Conservation (phyloP, 192 early-diverging fungal species). For the Linnemannia schmuckeri region DNA sequence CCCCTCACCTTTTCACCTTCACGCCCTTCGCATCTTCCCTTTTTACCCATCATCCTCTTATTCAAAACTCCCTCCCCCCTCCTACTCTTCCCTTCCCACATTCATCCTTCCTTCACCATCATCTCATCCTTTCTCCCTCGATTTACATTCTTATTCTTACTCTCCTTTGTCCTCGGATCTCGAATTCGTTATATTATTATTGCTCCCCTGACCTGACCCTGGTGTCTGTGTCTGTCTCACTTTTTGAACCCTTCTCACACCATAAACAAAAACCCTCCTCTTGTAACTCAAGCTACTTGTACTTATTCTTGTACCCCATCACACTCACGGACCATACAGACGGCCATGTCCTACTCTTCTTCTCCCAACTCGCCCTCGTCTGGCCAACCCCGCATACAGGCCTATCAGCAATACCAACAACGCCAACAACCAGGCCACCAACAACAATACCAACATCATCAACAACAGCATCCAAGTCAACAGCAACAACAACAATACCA, state of each 20-base stretch:
- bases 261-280: neutral
- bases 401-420: conserved; percentile 24
- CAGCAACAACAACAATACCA: conserved; percentile 25
- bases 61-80: neutral
- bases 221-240: neutral
- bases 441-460: conserved; percentile 34
- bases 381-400: conserved; percentile 7
- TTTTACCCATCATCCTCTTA: too few species aligned
- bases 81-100: neutral
- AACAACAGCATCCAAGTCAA: conserved; percentile 22
- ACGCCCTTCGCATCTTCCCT: too few species aligned
- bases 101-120: neutral
- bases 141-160: neutral
- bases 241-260: neutral
- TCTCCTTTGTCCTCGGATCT: neutral
- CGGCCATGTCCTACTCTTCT: neutral
- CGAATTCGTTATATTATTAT: neutral
- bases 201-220: neutral
- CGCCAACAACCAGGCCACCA: conserved; percentile 31
- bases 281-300: neutral
- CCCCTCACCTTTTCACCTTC: too few species aligned
- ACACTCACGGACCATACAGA: neutral
- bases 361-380: neutral
- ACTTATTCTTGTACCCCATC: conserved; percentile 4
- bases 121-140: neutral